Evolutionary conservation across 306 rosid species (phyloP), one percentile per base, ranked within the genome.

Genomic region (Erythrophleum fordii): DNA sequence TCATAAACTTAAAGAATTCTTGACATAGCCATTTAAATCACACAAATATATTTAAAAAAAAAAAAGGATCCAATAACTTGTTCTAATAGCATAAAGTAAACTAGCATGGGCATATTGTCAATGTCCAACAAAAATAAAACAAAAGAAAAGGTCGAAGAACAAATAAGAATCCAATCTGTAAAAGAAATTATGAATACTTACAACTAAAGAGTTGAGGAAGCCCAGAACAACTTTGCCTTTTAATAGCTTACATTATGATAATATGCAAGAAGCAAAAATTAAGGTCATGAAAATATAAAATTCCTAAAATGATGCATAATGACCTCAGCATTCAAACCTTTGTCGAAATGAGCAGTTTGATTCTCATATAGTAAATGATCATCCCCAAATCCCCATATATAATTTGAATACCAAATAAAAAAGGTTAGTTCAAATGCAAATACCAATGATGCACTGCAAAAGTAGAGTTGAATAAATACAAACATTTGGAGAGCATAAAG

Each of bases 151-250:
- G 46, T 8, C 9, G 26, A 17, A 23, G 25, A 37, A 37, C 17
- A 37, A 3, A 53, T 12, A 52, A 9, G 37, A 53, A 42, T 55
- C 66, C 67, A 35, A 1, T 12, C 22, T 1, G 22, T n/a, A 22
- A 10, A 61, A 48, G 48, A 77, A 64, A n/a, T 17, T 0, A 68
- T 8, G 56, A 73, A 49, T 25, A 84, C 96, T 82, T 85, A 96
- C 99, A 89, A 89, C 98, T 80, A 96, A 87, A 73, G 99, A 93
- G 87, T 88, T 88, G 82, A 96, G 91, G 85, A 87, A 93, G 37
- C 92, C 99, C 87, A 96, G 81, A 89, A 89, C 97, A 78, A 93
- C 65, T 91, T 86, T 96, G 76, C 81, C 83, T 77, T 93, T 78
- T 82, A 73, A 82, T 81, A 65, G 81, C 85, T 98, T 95, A 90